Conservation (phyloP, 2,329 filamentous ascomycete genomes). For the Zymoseptoria passerinii region DNA sequence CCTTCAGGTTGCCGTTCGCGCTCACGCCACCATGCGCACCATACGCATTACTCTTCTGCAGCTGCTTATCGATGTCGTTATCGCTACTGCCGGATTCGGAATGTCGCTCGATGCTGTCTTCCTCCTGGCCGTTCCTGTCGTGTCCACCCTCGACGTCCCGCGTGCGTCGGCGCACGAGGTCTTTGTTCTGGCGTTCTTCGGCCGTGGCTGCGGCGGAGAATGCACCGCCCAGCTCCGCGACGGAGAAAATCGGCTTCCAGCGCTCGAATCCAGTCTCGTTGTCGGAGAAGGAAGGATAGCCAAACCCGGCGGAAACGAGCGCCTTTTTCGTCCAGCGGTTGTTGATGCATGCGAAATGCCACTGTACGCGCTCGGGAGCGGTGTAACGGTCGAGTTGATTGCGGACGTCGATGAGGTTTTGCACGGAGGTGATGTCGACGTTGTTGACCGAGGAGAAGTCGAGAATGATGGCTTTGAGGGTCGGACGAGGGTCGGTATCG, state of each 20-base stretch:
- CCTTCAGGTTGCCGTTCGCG: conserved; percentile 21
- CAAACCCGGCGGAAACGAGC: conserved; percentile 79
- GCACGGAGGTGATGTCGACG: conserved; percentile 84
- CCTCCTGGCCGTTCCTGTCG: conserved; percentile 4
- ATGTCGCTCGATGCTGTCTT: conserved; percentile 15
- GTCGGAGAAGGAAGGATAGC: conserved; percentile 57
- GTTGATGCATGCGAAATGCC: conserved; percentile 91
- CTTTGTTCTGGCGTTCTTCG: conserved; percentile 54
- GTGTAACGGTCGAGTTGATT: conserved; percentile 87
- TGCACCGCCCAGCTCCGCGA: conserved; percentile 72
- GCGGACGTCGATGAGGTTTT: conserved; percentile 86
- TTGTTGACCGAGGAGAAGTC: conserved; percentile 93
- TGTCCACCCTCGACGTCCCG: conserved; percentile 27
- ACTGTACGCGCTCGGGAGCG: conserved; percentile 73
- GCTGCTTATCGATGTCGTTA: conserved; percentile 35
- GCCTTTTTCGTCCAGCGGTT: conserved; percentile 93
- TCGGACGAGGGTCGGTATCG: conserved; percentile 49
- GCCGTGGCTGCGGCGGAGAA: conserved; percentile 62
- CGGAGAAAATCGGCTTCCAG: conserved; percentile 94
- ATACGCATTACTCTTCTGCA: conserved; percentile 38
- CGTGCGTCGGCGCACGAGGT: conserved; percentile 25
- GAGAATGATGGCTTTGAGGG: conserved; percentile 79
- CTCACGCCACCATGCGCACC: not conserved
- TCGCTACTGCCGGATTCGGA: conserved; percentile 20
- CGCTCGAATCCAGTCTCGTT: conserved; percentile 46